Conservation (phyloP, 345 rosid genomes). For the Eucalyptus urophylla region DNA sequence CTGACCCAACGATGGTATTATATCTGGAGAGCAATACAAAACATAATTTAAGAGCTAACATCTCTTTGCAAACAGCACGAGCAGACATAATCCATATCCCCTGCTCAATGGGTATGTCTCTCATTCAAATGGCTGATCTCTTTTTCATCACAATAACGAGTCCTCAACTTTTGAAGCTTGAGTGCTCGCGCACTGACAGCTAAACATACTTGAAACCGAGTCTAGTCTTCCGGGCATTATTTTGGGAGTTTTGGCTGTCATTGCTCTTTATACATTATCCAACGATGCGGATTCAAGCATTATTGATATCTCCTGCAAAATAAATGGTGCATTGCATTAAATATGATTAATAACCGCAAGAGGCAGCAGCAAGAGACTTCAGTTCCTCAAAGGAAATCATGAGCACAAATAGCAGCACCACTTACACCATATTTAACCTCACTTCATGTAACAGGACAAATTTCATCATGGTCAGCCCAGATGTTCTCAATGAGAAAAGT, state of each 20-base stretch:
- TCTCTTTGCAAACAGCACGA: not conserved
- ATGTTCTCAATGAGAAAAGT: not conserved
- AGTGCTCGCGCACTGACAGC: not conserved
- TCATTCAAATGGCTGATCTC: not conserved
- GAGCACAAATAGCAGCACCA: not conserved
- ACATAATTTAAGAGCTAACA: not conserved
- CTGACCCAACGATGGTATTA: not conserved
- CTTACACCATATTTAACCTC: not conserved
- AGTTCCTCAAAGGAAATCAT: not conserved
- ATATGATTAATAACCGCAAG: not conserved
- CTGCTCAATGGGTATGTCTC: not conserved
- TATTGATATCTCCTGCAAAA: conserved; percentile 25
- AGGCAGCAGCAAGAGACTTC: not conserved
- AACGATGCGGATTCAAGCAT: conserved; percentile 11
- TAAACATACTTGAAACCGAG: not conserved
- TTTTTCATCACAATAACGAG: not conserved
- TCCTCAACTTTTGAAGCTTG: not conserved
- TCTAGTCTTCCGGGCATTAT: not conserved
- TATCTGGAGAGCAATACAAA: not conserved
- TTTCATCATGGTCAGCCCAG: not conserved
- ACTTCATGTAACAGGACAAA: not conserved
- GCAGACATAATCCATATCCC: not conserved
- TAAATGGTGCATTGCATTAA: not conserved
- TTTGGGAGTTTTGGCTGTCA: not conserved
- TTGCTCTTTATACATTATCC: not conserved